Evolutionary conservation across 495 filamentous ascomycete species (phyloP), one percentile per base, ranked within the genome.

Genomic region (Chaetomidium leptoderma): DNA sequence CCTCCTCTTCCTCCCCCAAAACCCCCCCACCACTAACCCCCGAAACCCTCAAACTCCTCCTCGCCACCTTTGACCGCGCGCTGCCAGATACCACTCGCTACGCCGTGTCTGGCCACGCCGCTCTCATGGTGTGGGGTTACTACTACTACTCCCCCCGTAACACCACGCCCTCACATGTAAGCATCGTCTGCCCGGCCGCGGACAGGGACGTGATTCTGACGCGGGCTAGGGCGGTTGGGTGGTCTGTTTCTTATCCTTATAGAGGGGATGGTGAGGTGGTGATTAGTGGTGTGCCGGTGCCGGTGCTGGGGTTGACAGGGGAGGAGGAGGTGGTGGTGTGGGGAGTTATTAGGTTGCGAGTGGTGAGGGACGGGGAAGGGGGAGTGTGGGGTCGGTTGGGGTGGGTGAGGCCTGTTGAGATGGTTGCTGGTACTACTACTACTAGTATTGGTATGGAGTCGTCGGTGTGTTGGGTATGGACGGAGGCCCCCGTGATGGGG

Each of bases 61-160:
- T 76, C 61, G 58, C 62, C 47, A 54, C 57, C 16, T 39, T 77
- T 35, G 63, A 74, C 58, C 44, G 45, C 0, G 59, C 64, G 1
- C 57, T 76, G 11, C 26, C 40, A 3, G 72, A 76, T 57, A 68
- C 71, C 5, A 68, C 71, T 3, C 69, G 63, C 26, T 77, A 76
- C 67, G 72, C 66, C 6, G 68, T 77, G 27, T 65, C 65, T 55
- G 74, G 75, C 4, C 69, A 68, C 11, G 67, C 62, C 3, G 72
- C 72, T 23, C 63, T 77, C 5, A 53, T 57, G 8, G 65, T 67
- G n/a, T 70, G 72, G 65, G 74, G 72, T 14, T 69, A 62, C 48
- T 37, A 59, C 4, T 43, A 50, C 50, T 5, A 26, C 24, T 9
- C 62, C 45, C 36, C 56, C 3, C 43, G 40, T 33, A 10, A 6